Evolutionary conservation across 768 basidiomycete species (phyloP), one percentile per base, ranked within the genome.

Genomic region (Chlorophyllum brunneum): DNA sequence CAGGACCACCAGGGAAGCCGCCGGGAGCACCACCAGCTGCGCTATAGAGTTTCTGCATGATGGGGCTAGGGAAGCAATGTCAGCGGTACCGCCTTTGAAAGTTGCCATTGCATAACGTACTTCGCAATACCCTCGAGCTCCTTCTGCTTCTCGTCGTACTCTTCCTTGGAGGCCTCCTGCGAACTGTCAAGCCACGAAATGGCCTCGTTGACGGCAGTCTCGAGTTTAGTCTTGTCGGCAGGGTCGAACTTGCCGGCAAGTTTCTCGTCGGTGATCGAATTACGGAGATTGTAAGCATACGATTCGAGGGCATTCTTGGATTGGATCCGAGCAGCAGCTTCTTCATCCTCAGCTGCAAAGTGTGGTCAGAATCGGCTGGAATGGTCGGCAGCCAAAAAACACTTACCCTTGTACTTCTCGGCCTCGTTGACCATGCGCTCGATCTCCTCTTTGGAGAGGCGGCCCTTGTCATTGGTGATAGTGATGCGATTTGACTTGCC

Each of bases 351-450:
- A 57, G 83, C 86, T 85, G 55, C 20, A 55, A 54, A 45, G 38
- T n/a, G 44, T 36, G 48, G n/a, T n/a, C 1, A 27, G 11, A 13
- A 20, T 52, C 24, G 36, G 33, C 18, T 61, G 54, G 49, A 61
- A 46, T 22, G 27, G 53, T 20, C 1, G 34, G 26, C 1, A 41
- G 22, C 10, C 20, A 56, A 43, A 37, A 48, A 56, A 20, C n/a
- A 63, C 80, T 62, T 69, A 80, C 83, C 75, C 73, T 87, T 92
- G 79, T 93, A 95, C 67, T 85, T 84, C 82, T 95, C 94, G 49
- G 95, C 95, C 67, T 97, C 95, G 55, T 70, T 66, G 38, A 98
- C 92, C 95, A 98, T 98, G 67, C 93, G 89, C 70, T 98, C 95
- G 56, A 98, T 98, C 67, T 98, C 95, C 70, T 98, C 95, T 76